These are phyloP conservation scores for Collybia nuda DNA, from an alignment of 768 basidiomycete genomes.

Conservation along the genomic window DNA sequence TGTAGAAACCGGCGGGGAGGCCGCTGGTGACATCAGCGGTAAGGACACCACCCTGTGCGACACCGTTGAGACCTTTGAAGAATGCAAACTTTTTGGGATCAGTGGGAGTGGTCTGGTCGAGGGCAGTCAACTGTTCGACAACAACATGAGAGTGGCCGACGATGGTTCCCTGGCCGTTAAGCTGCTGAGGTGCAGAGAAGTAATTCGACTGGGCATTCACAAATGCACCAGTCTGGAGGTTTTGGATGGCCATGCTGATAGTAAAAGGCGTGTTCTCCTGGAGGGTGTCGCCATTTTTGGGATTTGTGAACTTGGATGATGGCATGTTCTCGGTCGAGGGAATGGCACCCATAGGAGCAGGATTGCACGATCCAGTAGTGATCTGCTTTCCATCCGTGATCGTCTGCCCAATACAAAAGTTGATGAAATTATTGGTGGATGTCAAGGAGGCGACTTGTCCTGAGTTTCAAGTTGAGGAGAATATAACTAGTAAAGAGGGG, in stretches of 20 bases:
- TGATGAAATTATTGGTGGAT: slow-evolving; percentile 75
- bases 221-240: slow-evolving; percentile 55
- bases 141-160: slow-evolving; percentile 66
- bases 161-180: slow-evolving; percentile 47
- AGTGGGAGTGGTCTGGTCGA: slow-evolving; percentile 47
- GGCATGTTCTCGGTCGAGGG: slow-evolving; percentile 51
- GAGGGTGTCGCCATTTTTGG: slow-evolving; percentile 43
- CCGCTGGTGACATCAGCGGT: slow-evolving; percentile 50
- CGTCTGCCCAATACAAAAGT: slow-evolving; percentile 54
- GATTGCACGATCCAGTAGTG: slow-evolving; percentile 44
- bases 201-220: slow-evolving; percentile 46
- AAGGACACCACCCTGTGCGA: slow-evolving; percentile 44
- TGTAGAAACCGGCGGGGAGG: slow-evolving; percentile 52
- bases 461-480: slow-evolving; percentile 9
- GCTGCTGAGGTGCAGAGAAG: slow-evolving; percentile 53
- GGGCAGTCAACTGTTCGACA: slow-evolving; percentile 47
- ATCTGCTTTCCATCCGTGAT: slow-evolving; percentile 54
- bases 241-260: slow-evolving; percentile 44
- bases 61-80: slow-evolving; percentile 54
- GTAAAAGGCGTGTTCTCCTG: slow-evolving; percentile 50
- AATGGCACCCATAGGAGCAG: slow-evolving; percentile 59
- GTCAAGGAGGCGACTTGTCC: slow-evolving; percentile 59
- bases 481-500: not conserved
- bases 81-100: slow-evolving; percentile 55
- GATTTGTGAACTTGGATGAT: slow-evolving; percentile 47